A percentile compares a stretch with the other conserved stretches of the same genome.
Evolutionary conservation across 495 filamentous ascomycete species (phyloP).

Genomic region (Jackrogersella multiformis): DNA sequence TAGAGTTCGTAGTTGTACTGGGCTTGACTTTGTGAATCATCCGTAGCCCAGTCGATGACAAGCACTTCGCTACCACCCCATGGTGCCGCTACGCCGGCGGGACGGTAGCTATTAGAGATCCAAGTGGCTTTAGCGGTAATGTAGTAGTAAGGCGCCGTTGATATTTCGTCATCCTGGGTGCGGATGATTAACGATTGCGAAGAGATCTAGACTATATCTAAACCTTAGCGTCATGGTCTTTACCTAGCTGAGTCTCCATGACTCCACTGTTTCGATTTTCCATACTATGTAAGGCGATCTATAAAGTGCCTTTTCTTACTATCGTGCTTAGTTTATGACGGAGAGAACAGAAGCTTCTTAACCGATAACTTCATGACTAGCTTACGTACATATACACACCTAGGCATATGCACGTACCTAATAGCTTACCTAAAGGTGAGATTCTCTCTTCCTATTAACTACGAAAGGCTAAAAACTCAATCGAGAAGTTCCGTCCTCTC

Average conservation of each 20-base stretch:
- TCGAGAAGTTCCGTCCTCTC: constrained; percentile 21
- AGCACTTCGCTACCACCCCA: neutral
- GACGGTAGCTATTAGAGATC: constrained; percentile 1
- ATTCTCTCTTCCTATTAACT: no score
- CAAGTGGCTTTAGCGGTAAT: neutral
- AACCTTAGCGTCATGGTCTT: constrained; percentile 24
- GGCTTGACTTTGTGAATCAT: neutral
- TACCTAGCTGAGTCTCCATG: constrained; percentile 10
- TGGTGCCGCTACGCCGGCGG: neutral
- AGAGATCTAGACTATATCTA: constrained; percentile 18
- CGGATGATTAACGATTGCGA: neutral
- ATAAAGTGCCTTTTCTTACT: no score
- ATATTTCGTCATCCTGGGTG: no score
- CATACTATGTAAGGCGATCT: constrained; percentile 1
- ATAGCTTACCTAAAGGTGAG: no score
- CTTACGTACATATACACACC: no score
- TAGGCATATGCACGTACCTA: no score
- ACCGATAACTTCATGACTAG: no score
- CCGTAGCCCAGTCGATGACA: neutral
- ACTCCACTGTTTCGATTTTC: constrained; percentile 12
- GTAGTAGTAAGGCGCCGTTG: neutral
- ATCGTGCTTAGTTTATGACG: no score
- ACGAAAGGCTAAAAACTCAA: constrained; percentile 23
- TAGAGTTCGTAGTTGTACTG: neutral
- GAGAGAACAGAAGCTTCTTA: no score